Evolutionary conservation across 306 rosid genomes (phyloP).

Genomic region (Cucumis hystrix): DNA sequence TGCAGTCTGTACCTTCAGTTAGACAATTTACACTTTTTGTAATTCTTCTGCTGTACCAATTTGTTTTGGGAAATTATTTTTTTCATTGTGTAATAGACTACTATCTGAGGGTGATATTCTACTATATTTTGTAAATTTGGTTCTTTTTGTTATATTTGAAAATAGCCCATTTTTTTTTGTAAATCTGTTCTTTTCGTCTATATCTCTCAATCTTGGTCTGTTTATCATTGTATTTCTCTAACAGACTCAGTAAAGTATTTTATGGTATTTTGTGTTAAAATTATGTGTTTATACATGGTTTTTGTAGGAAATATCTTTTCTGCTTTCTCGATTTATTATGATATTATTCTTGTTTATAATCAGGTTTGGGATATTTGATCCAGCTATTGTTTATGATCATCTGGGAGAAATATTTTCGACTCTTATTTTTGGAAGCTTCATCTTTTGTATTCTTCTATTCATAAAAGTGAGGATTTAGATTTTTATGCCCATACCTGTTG

Average conservation of each 20-base stretch:
- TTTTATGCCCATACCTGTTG: background rate
- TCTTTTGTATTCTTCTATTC: slow-evolving; percentile 79
- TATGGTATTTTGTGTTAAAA: background rate
- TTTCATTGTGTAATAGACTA: too few species aligned
- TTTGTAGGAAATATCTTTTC: background rate
- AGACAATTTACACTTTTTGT: background rate
- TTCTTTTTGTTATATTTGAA: too few species aligned
- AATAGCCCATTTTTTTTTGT: too few species aligned
- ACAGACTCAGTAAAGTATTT: background rate
- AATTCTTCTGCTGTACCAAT: background rate
- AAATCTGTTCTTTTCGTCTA: background rate
- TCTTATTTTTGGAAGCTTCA: slow-evolving; percentile 78
- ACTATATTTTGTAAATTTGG: too few species aligned
- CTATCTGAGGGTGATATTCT: too few species aligned
- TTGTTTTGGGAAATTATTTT: too few species aligned
- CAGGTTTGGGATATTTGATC: slow-evolving; percentile 94
- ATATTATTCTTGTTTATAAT: background rate
- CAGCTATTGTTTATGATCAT: slow-evolving; percentile 74
- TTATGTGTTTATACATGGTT: background rate
- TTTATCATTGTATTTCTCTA: background rate
- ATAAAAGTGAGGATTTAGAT: slow-evolving; percentile 51
- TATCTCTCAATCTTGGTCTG: background rate
- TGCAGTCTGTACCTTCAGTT: background rate
- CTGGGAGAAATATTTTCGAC: slow-evolving; percentile 90
- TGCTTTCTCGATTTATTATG: background rate